Base-by-base conservation (phyloP, 169 alveolate species). In the Eimeria maxima region DNA sequence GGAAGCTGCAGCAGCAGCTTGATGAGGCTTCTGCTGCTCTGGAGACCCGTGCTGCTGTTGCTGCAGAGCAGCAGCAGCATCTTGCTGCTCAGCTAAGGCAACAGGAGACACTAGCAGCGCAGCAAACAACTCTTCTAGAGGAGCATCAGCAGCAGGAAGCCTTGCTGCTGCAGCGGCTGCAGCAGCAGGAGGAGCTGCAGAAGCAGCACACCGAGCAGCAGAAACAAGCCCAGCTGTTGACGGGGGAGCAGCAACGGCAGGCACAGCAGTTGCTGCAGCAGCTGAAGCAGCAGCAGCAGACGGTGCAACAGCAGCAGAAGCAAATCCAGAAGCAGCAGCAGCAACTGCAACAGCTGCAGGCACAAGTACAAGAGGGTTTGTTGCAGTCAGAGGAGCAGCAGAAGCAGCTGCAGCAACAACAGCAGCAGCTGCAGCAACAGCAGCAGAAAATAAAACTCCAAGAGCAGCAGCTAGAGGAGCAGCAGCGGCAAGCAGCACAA, bases 131-230 rank as follows among this genome's bases (percentile, higher is more conserved):
- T 29, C 74, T 50, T 4, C 78, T 50, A 33, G 57, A 57, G 5
- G 92, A 57, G 60, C 73, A 55, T 27, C 92, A 84, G 50, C 89
- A 80, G 89, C 89, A 80, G 44, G 69, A 80, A 50, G 89, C 22
- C 47, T 44, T 80, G 89, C 67, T 80, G 89, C 89, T 80, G 33
- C 89, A 80, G 53, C 92, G 92, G 92, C 76, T 84, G 74, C 78
- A 84, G 92, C 92, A 50, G 74, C 92, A 84, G 60, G 74, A 20
- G 67, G 67, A 65, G 65, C 18, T 63, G 38, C 57, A 87, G 65
- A 42, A 87, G 83, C 83, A 45, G 83, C 94, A 65, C 11, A 44
- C 67, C 24, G 45, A 60, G 81, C 94, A 87, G 83, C 80, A 50
- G 83, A 33, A 87, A 83, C 83, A 87, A 42, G n/a, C 94, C 3